These are phyloP conservation scores for Malassezia arunalokei DNA, from an alignment of 1,284 basidiomycete species.

Conservation along the genomic window DNA sequence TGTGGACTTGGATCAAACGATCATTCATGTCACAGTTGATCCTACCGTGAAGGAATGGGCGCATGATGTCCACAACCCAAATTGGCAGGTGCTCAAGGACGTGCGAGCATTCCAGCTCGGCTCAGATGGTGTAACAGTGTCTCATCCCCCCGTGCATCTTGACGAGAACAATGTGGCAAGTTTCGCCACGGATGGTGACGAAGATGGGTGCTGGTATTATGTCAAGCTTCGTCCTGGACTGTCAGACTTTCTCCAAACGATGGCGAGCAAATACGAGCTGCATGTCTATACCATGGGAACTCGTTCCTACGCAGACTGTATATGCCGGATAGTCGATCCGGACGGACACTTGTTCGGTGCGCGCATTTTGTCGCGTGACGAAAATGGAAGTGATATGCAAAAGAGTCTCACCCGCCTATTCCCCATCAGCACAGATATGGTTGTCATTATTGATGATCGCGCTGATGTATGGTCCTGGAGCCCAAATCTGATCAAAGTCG, in stretches of 20 bases:
- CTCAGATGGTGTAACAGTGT: conserved; percentile 56
- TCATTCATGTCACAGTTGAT: conserved; percentile 95
- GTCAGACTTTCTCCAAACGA: conserved; percentile 59
- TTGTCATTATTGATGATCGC: conserved; percentile 94
- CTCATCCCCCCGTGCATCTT: conserved; percentile 6
- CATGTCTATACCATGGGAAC: conserved; percentile 99
- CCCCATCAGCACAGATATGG: conserved; percentile 87
- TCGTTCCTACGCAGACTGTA: conserved; percentile 85
- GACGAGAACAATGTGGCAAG: conserved; percentile 24
- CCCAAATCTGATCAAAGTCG: conserved; percentile 87
- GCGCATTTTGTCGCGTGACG: conserved; percentile 79
- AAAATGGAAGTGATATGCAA: conserved; percentile 65
- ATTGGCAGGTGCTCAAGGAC: conserved; percentile 74
- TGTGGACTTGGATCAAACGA: conserved; percentile 95
- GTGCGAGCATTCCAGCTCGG: conserved; percentile 71
- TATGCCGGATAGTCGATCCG: conserved; percentile 85
- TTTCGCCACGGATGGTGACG: conserved; percentile 11
- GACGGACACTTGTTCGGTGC: conserved; percentile 72
- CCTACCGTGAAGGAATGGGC: conserved; percentile 98
- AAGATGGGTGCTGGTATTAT: conserved; percentile 74
- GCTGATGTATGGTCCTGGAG: conserved; percentile 92
- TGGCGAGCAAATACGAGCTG: conserved; percentile 80
- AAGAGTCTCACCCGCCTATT: conserved; percentile 84
- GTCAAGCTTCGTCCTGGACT: conserved; percentile 87
- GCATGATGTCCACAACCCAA: conserved; percentile 67